phyloP scores from a whole-genome alignment of 2,329 filamentous ascomycete genomes.

The Claviceps sp. region DNA sequence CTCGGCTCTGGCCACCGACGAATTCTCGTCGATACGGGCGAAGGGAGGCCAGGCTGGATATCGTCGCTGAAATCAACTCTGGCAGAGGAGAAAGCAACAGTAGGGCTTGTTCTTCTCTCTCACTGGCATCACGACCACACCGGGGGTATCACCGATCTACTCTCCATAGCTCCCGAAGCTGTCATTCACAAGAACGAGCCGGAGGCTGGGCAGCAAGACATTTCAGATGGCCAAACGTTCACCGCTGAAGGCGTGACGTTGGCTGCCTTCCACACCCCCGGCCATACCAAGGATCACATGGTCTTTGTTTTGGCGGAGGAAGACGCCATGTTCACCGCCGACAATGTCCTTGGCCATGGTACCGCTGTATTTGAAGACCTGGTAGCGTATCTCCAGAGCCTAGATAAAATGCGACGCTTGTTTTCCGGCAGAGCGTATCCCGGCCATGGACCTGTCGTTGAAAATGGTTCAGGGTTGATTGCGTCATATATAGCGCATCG shows the following conservation, averaged over 20 bases:
- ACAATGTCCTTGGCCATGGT: constrained; percentile 79
- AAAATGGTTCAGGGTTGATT: constrained; percentile 58
- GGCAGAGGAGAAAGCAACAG: constrained; percentile 49
- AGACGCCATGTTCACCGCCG: constrained; percentile 74
- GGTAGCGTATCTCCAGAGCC: constrained; percentile 49
- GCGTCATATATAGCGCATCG: constrained; percentile 74
- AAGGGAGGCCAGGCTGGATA: constrained; percentile 66
- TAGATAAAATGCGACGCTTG: constrained; percentile 53
- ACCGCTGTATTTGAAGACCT: constrained; percentile 78
- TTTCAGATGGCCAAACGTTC: constrained; percentile 40
- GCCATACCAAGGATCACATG: constrained; percentile 77
- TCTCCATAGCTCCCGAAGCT: constrained; percentile 46
- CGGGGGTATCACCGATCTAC: constrained; percentile 59
- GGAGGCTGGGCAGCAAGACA: constrained; percentile 28
- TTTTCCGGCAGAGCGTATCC: constrained; percentile 67
- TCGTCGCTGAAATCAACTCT: constrained; percentile 51
- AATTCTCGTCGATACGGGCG: constrained; percentile 80
- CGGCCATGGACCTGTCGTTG: constrained; percentile 70
- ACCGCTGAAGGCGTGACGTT: constrained; percentile 49
- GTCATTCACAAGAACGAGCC: constrained; percentile 55
- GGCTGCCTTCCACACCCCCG: constrained; percentile 44
- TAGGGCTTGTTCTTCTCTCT: constrained; percentile 63
- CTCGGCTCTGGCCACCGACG: constrained; percentile 61
- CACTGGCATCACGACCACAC: constrained; percentile 91
- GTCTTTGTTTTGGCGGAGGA: constrained; percentile 65